A percentile compares a stretch with the other conserved stretches of the same genome.
Conservation (phyloP, 2,329 filamentous ascomycete species). For the Ascochyta rabiei region DNA sequence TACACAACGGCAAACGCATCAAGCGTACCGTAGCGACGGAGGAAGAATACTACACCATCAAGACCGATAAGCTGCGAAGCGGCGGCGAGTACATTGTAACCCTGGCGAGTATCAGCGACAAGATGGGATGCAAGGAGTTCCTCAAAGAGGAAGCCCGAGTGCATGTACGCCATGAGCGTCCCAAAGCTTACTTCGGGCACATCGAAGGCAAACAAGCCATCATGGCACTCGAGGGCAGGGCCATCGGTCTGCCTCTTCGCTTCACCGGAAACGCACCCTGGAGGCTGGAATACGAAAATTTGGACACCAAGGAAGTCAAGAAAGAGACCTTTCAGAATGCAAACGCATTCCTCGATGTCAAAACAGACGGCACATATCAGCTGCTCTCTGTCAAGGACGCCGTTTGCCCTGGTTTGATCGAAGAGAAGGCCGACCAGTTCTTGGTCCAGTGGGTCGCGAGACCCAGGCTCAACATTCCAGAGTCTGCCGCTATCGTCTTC, state of each 20-base stretch:
- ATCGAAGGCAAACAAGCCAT: constrained; percentile 80
- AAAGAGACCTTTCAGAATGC: constrained; percentile 58
- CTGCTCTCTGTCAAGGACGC: constrained; percentile 78
- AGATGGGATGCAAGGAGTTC: constrained; percentile 82
- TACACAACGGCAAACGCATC: constrained; percentile 85
- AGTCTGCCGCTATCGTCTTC: constrained; percentile 64
- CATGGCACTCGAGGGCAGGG: constrained; percentile 76
- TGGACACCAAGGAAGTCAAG: constrained; percentile 56
- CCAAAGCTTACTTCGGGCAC: constrained; percentile 82
- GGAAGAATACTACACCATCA: constrained; percentile 69
- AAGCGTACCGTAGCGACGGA: constrained; percentile 71
- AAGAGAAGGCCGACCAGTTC: constrained; percentile 75
- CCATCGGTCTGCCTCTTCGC: constrained; percentile 77
- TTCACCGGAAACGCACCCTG: constrained; percentile 87
- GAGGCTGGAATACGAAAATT: constrained; percentile 76
- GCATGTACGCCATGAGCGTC: constrained; percentile 84
- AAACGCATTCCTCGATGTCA: constrained; percentile 74
- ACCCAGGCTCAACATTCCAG: constrained; percentile 71
- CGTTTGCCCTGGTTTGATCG: constrained; percentile 81
- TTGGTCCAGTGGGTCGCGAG: constrained; percentile 84
- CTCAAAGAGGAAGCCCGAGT: constrained; percentile 86
- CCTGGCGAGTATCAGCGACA: constrained; percentile 84
- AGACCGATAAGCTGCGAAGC: constrained; percentile 73
- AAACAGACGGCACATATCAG: constrained; percentile 75
- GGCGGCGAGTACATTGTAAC: constrained; percentile 91